These are phyloP conservation scores for Pyrus hybrid DNA, from an alignment of 331 rosid genomes.

Conservation along the genomic window DNA sequence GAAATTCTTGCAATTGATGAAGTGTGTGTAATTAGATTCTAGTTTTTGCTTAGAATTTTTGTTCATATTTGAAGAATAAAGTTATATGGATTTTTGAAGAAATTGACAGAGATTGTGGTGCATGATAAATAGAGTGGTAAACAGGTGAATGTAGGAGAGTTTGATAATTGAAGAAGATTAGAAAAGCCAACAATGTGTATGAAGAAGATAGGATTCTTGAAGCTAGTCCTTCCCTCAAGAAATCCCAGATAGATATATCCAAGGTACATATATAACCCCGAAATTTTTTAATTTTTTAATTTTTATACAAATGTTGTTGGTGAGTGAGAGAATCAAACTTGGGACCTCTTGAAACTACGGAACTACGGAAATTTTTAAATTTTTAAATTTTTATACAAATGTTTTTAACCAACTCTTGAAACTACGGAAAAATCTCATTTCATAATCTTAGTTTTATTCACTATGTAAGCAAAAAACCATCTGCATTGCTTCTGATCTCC, in stretches of 20 bases:
- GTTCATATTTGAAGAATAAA: neutral
- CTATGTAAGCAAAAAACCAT: neutral
- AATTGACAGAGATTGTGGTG: neutral
- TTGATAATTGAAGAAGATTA: conserved; percentile 39
- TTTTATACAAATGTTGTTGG: too few species aligned
- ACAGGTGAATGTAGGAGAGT: conserved; percentile 33
- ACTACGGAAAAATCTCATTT: neutral
- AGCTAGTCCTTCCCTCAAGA: conserved; percentile 32
- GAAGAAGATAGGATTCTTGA: conserved; percentile 49
- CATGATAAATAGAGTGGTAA: neutral
- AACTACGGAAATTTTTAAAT: too few species aligned
- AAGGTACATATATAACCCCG: conserved; percentile 36
- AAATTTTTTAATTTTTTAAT: too few species aligned
- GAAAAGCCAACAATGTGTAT: conserved; percentile 35
- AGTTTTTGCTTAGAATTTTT: neutral
- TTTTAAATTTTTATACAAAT: too few species aligned
- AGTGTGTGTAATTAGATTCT: neutral
- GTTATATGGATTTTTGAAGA: neutral
- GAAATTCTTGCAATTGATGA: neutral
- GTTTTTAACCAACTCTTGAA: too few species aligned
- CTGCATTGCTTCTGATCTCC: neutral
- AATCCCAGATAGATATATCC: conserved; percentile 26
- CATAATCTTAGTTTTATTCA: neutral
- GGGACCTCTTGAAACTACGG: neutral
- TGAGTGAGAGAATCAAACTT: too few species aligned